Evolutionary conservation across 192 early-diverging fungal species (phyloP).

Genomic region (Gonapodya sp.): DNA sequence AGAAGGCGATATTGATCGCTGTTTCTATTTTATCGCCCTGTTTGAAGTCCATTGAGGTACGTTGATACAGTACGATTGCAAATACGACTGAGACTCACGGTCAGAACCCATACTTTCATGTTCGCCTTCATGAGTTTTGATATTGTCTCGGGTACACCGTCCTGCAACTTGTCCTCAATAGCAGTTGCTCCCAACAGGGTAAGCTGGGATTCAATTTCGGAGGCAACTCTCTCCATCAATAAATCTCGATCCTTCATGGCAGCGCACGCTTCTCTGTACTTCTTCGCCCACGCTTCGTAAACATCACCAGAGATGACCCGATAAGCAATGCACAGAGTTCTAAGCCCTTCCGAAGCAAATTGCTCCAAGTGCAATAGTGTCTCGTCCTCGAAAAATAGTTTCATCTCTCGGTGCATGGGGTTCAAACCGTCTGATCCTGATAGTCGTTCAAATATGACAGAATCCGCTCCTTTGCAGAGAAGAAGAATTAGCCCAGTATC

Average conservation of each 20-base stretch:
- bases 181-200: slow-evolving; percentile 85
- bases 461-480: slow-evolving; percentile 92
- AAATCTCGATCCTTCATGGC: slow-evolving; percentile 62
- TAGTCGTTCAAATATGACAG: slow-evolving; percentile 83
- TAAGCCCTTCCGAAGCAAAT: slow-evolving; percentile 77
- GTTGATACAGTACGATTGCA: neutral
- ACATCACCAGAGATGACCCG: slow-evolving; percentile 57
- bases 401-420: slow-evolving; percentile 26
- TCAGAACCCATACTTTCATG: slow-evolving; percentile 96
- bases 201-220: slow-evolving; percentile 72
- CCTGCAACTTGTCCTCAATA: slow-evolving; percentile 95
- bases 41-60: neutral
- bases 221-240: slow-evolving; percentile 57
- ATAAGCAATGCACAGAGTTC: slow-evolving; percentile 82
- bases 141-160: slow-evolving; percentile 88
- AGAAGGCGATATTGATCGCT: slow-evolving; percentile 95
- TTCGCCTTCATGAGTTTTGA: slow-evolving; percentile 70
- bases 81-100: slow-evolving; percentile 21
- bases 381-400: slow-evolving; percentile 33
- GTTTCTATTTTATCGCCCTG: slow-evolving; percentile 95
- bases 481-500: slow-evolving; percentile 70
- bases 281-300: slow-evolving; percentile 64
- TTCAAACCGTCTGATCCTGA: slow-evolving; percentile 5
- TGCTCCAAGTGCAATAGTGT: slow-evolving; percentile 59
- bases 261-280: slow-evolving; percentile 63